A percentile compares a stretch with the other conserved stretches of the same genome.
Conservation (phyloP, 2,329 filamentous ascomycete species). For the Chaetomium sp. region DNA sequence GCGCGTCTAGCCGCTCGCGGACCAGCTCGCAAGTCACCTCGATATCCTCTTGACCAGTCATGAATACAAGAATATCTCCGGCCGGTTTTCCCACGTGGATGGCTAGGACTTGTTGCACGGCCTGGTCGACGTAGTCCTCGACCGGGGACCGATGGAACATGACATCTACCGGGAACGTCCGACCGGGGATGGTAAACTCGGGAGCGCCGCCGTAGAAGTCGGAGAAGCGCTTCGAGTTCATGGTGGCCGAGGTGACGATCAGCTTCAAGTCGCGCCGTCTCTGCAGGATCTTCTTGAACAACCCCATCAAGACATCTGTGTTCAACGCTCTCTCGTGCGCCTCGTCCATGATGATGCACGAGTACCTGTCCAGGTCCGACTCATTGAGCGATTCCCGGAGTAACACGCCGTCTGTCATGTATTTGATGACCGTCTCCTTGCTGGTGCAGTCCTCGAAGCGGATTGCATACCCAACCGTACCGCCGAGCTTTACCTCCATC, state of each 20-base stretch:
- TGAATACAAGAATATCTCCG: slow-evolving; percentile 96
- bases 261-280: slow-evolving; percentile 88
- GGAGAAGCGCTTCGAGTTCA: slow-evolving; percentile 96
- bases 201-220: slow-evolving; percentile 95
- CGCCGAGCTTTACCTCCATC: slow-evolving; percentile 91
- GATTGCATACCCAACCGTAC: slow-evolving; percentile 91
- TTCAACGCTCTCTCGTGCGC: slow-evolving; percentile 96
- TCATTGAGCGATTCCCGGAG: slow-evolving; percentile 92
- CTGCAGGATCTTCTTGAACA: slow-evolving; percentile 96
- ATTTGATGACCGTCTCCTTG: slow-evolving; percentile 94
- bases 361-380: slow-evolving; percentile 90
- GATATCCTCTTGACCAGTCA: slow-evolving; percentile 99
- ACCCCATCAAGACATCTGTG: slow-evolving; percentile 94
- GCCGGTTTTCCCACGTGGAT: slow-evolving; percentile 94
- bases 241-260: slow-evolving; percentile 96
- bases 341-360: slow-evolving; percentile 99
- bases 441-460: slow-evolving; percentile 98
- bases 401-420: slow-evolving; percentile 97
- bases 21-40: slow-evolving; percentile 94
- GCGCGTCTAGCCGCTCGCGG: slow-evolving; percentile 79
- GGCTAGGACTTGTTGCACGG: slow-evolving; percentile 91
- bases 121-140: slow-evolving; percentile 96
- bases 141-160: slow-evolving; percentile 94
- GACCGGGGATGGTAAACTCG: slow-evolving; percentile 92
- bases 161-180: slow-evolving; percentile 95